A percentile compares a stretch with the other conserved stretches of the same genome.
These are phyloP conservation scores for Urostyla sp. DNA, from an alignment of 73 alveolate genomes.

Conservation along the genomic window DNA sequence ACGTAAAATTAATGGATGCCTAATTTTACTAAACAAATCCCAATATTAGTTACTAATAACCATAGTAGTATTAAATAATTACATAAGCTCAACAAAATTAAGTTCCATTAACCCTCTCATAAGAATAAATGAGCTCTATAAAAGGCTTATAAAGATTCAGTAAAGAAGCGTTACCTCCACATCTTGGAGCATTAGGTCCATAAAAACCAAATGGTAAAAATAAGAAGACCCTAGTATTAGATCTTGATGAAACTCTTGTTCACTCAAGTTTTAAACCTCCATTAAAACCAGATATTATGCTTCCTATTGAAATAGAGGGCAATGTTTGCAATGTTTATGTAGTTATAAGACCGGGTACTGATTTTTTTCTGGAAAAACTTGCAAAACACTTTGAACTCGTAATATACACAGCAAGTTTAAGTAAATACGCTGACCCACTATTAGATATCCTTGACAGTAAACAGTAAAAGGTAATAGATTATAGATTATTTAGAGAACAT, in stretches of 20 bases:
- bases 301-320: conserved; percentile 83
- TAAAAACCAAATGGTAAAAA: conserved; percentile 61
- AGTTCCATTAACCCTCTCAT: not conserved
- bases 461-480: conserved; percentile 6
- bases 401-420: conserved; percentile 78
- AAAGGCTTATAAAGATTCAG: conserved; percentile 29
- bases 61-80: no score
- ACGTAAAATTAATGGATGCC: no score
- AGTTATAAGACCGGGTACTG: conserved; percentile 78
- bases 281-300: conserved; percentile 72
- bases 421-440: conserved; percentile 85
- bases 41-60: no score
- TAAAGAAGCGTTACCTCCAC: conserved; percentile 50
- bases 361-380: conserved; percentile 71
- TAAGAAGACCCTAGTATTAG: conserved; percentile 75
- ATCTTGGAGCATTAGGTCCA: conserved; percentile 52
- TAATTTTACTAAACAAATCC: no score
- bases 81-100: conserved; percentile 32
- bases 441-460: conserved; percentile 70
- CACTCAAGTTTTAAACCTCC: conserved; percentile 84
- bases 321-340: conserved; percentile 74
- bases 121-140: conserved; percentile 11
- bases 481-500: conserved; percentile 55
- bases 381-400: conserved; percentile 79
- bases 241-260: conserved; percentile 80